Evolutionary conservation across 2,329 filamentous ascomycete genomes (phyloP), one percentile per base, ranked within the genome.

Genomic region (Fusarium temperatum): DNA sequence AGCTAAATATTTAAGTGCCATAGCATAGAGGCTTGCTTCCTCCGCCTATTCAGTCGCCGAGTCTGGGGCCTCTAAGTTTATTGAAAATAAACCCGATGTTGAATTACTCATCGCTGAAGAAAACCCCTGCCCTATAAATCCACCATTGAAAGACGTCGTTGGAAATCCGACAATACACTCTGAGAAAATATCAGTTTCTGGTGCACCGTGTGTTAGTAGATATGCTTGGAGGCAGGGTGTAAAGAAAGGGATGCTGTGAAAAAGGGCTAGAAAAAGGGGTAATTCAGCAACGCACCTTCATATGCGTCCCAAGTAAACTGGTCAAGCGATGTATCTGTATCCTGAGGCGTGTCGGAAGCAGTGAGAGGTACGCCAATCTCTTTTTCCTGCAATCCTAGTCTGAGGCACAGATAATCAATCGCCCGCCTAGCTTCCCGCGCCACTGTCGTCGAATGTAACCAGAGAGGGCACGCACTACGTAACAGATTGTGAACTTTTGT

Each of bases 121-220:
- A 2, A 5, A n/a, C 0, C 6, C 17, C 2, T 8, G 9, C 2
- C 17, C 54, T 2, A 56, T 32, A 8, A 32, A 6, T 1, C 30
- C 22, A 2, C 17, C 13, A 32, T 2, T 24, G 2, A 32, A 44
- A 9, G 38, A 6, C 6, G 38, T 9, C 5, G 17, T 12, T 1
- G 38, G 17, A 24, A 44, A 56, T 0, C 5, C 30, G 2, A 22
- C 28, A 1, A 56, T 32, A 3, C 9, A 56, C 3, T 35, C 28
- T 26, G 17, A 32, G 36, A 56, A 56, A 20, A 55, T 1, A 18
- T 22, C 22, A 56, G 18, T 28, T 18, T 30, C 14, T 38, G 17
- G 5, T 2, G 5, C 17, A 1, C 5, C 5, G 2, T 3, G 8
- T 13, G 10, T 51, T 51, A 51, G 28, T 7, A 50, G 28, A 30